These are phyloP conservation scores for Calophaca sinica DNA, from an alignment of 306 rosid species.

Conservation along the genomic window DNA sequence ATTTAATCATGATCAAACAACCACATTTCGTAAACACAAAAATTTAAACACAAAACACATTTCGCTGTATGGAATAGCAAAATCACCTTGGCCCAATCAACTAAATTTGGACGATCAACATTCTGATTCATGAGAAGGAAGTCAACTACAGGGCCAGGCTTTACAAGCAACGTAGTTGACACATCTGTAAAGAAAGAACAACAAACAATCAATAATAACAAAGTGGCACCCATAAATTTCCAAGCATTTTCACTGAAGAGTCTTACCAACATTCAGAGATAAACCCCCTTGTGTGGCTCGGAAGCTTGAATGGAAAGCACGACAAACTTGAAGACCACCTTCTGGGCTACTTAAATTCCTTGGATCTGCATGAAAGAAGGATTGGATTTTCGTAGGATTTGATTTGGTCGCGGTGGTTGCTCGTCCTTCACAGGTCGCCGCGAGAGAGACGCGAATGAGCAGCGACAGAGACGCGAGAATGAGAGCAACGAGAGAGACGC, in stretches of 20 bases:
- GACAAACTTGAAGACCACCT: constrained; percentile 56
- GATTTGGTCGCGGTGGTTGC: too few relatives aligned
- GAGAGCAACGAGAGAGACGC: too few relatives aligned
- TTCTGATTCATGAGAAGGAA: constrained; percentile 55
- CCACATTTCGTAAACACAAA: not conserved
- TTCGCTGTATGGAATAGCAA: not conserved
- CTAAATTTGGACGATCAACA: constrained; percentile 20
- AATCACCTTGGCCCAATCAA: constrained; percentile 61
- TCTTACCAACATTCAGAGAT: constrained; percentile 57
- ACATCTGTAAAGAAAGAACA: constrained; percentile 48
- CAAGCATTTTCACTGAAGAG: not conserved
- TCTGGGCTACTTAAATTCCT: constrained; percentile 47
- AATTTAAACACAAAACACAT: not conserved
- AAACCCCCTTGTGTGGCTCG: constrained; percentile 59
- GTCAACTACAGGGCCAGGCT: constrained; percentile 59
- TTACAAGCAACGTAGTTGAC: constrained; percentile 56
- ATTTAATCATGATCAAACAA: not conserved
- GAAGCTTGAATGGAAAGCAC: constrained; percentile 66
- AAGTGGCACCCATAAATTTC: too few relatives aligned
- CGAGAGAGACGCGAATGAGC: too few relatives aligned
- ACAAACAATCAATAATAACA: not conserved
- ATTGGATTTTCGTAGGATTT: too few relatives aligned
- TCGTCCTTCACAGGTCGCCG: too few relatives aligned
- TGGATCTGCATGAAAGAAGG: constrained; percentile 55
- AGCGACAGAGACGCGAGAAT: too few relatives aligned